Conservation (phyloP, 768 basidiomycete genomes). For the Boletus rubroflammeus region DNA sequence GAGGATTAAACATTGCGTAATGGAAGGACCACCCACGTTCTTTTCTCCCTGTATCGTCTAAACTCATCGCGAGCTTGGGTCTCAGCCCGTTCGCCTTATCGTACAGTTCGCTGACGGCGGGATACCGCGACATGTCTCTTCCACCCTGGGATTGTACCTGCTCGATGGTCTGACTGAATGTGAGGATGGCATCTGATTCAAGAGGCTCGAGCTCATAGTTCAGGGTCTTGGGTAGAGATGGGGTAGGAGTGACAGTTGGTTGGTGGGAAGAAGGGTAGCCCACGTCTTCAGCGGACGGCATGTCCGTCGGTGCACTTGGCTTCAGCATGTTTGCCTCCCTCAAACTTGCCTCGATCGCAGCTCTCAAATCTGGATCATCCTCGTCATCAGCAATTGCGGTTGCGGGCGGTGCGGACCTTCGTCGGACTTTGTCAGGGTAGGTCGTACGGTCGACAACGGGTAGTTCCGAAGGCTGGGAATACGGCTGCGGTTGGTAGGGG, state of each 20-base stretch:
- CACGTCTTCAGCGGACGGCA: slow-evolving; percentile 52
- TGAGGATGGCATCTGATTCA: slow-evolving; percentile 83
- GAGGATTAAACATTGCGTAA: neutral
- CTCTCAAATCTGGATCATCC: slow-evolving; percentile 86
- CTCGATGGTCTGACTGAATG: slow-evolving; percentile 88
- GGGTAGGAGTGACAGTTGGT: slow-evolving; percentile 37
- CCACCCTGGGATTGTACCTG: slow-evolving; percentile 77
- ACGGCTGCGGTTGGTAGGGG: slow-evolving; percentile 47
- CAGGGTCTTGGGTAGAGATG: slow-evolving; percentile 52
- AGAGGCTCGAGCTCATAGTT: slow-evolving; percentile 77
- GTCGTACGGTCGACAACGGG: slow-evolving; percentile 57
- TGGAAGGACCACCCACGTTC: slow-evolving; percentile 54
- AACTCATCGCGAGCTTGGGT: slow-evolving; percentile 77
- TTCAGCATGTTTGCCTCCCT: slow-evolving; percentile 77
- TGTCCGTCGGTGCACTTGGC: slow-evolving; percentile 70
- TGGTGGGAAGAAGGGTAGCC: slow-evolving; percentile 46
- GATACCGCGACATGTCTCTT: slow-evolving; percentile 74
- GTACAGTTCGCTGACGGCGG: slow-evolving; percentile 79
- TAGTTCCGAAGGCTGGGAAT: slow-evolving; percentile 59
- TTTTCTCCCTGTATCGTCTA: slow-evolving; percentile 84
- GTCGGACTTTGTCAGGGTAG: slow-evolving; percentile 33
- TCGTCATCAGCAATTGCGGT: slow-evolving; percentile 53
- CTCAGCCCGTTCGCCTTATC: slow-evolving; percentile 76
- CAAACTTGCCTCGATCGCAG: slow-evolving; percentile 94
- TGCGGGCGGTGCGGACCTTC: slow-evolving; percentile 19